Percentiles rank a stretch among this genome's conserved stretches.
These are phyloP conservation scores for Bullera alba DNA, from an alignment of 768 basidiomycete genomes.

Conservation along the genomic window DNA sequence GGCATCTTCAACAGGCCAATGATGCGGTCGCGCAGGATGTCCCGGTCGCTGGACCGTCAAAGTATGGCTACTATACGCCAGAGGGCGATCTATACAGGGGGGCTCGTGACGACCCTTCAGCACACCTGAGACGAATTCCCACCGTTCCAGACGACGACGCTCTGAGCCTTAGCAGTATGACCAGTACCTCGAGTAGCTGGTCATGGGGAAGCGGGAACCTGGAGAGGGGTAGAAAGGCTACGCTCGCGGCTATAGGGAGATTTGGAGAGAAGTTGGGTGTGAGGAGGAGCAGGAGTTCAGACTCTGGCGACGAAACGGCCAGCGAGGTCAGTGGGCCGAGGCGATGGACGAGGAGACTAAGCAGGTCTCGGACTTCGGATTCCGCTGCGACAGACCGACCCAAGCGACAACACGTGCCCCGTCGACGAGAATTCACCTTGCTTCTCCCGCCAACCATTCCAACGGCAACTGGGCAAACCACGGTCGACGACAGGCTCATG, in stretches of 20 bases:
- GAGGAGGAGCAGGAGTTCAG: conserved; percentile 25
- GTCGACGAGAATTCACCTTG: conserved; percentile 35
- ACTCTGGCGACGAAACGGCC: conserved; percentile 3
- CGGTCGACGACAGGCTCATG: conserved; percentile 37
- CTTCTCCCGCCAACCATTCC: conserved; percentile 24
- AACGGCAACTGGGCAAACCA: too few relatives aligned
- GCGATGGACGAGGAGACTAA: conserved; percentile 21
- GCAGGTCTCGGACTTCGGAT: conserved; percentile 8
- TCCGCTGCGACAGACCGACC: conserved; percentile 11
- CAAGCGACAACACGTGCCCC: conserved; percentile 22
- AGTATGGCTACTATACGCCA: conserved; percentile 25
- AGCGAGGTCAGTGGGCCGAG: conserved; percentile 9
- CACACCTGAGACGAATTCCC: not conserved
- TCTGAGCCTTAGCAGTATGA: conserved; percentile 22
- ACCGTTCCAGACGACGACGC: conserved; percentile 29
- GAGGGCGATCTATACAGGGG: conserved; percentile 37
- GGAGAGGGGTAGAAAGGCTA: conserved; percentile 32
- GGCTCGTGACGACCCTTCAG: conserved; percentile 23
- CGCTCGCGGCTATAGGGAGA: conserved; percentile 31
- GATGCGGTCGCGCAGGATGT: not conserved
- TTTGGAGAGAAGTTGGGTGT: conserved; percentile 39
- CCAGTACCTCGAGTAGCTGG: conserved; percentile 26
- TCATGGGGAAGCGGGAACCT: conserved; percentile 29
- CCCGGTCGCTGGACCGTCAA: conserved; percentile 21
- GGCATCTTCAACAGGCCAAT: not conserved